Percentiles rank a stretch among this genome's conserved stretches.
Conservation (phyloP, 345 rosid species). For the Combretum micranthum region DNA sequence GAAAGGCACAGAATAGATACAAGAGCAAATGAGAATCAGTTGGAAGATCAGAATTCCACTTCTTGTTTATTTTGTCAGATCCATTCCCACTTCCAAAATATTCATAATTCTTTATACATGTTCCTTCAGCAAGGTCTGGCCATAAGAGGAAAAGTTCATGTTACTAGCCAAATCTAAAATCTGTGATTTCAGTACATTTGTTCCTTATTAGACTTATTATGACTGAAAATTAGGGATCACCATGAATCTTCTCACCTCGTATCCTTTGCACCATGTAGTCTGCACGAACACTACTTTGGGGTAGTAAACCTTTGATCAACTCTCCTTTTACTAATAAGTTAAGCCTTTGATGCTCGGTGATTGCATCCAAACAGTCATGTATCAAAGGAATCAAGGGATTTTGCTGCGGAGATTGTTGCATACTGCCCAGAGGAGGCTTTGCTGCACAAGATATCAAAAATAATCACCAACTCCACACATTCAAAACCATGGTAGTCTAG, state of each 20-base stretch:
- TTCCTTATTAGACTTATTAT: background rate
- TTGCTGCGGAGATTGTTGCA: constrained; percentile 57
- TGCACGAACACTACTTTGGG: constrained; percentile 64
- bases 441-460: constrained; percentile 33
- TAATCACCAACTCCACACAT: background rate
- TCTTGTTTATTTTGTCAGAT: constrained; percentile 60
- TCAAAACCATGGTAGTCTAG: background rate
- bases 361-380: constrained; percentile 83
- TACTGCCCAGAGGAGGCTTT: constrained; percentile 38
- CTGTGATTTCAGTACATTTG: background rate
- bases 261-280: constrained; percentile 72
- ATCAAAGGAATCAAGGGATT: constrained; percentile 57
- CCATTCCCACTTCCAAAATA: constrained; percentile 61
- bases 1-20: constrained; percentile 85
- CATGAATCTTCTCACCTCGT: constrained; percentile 37
- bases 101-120: constrained; percentile 87
- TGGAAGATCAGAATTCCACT: constrained; percentile 76
- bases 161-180: too few species aligned
- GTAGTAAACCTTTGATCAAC: constrained; percentile 85
- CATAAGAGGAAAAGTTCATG: constrained; percentile 1
- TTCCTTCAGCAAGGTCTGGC: constrained; percentile 88
- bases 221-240: constrained; percentile 7
- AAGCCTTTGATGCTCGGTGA: constrained; percentile 91
- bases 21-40: constrained; percentile 86
- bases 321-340: constrained; percentile 84